These are phyloP conservation scores for Senecio squalidus DNA, from an alignment of 140 eudicot genomes.

Conservation along the genomic window DNA sequence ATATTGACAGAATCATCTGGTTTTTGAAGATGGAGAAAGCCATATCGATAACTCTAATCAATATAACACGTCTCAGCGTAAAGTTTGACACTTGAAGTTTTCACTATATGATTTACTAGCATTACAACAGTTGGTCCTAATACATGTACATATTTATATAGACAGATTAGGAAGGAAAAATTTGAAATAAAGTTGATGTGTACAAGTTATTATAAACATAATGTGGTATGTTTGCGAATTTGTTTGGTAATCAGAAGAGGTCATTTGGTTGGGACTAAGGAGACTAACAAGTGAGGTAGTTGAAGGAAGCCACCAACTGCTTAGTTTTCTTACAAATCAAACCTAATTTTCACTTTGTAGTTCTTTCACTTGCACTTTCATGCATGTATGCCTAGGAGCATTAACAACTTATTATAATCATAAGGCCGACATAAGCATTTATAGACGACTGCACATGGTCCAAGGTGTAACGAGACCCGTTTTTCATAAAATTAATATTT, in stretches of 20 bases:
- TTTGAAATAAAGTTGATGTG: background rate
- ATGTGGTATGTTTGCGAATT: background rate
- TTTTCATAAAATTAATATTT: no score
- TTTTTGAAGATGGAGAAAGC: constrained; percentile 5
- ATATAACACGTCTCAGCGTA: background rate
- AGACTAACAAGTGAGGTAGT: constrained; percentile 21
- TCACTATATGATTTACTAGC: background rate
- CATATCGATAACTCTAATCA: background rate
- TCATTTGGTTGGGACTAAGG: constrained; percentile 22
- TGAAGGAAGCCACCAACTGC: constrained; percentile 25
- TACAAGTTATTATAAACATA: constrained; percentile 6
- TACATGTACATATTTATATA: background rate
- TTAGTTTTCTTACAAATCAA: constrained; percentile 4
- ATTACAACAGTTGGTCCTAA: background rate
- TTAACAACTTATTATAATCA: background rate
- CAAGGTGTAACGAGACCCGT: no score
- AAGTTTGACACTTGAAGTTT: background rate
- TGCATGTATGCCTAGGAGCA: constrained; percentile 1
- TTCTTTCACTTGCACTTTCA: constrained; percentile 2
- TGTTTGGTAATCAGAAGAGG: constrained; percentile 6
- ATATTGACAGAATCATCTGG: background rate
- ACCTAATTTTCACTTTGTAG: constrained; percentile 10
- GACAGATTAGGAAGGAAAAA: background rate
- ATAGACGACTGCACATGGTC: no score
- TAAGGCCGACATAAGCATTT: no score